These are phyloP conservation scores for Fusarium begoniae DNA, from an alignment of 2,329 filamentous ascomycete species.

Conservation along the genomic window DNA sequence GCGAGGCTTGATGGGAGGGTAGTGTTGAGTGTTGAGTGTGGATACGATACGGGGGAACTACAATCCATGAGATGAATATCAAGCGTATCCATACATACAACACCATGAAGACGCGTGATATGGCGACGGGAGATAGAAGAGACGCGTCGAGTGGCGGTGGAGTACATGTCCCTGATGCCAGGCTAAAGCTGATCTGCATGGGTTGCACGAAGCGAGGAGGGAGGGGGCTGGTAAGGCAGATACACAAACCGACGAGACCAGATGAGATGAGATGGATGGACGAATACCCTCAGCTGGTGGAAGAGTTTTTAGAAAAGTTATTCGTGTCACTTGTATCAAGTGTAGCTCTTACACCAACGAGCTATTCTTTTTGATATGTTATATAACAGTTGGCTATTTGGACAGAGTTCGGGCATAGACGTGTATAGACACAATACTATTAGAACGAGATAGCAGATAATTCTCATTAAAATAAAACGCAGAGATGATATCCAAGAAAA, in stretches of 20 bases:
- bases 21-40: constrained; percentile 18
- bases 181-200: constrained; percentile 25
- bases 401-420: neutral
- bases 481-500: neutral
- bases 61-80: constrained; percentile 12
- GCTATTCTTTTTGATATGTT: neutral
- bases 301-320: neutral
- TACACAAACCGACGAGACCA: neutral
- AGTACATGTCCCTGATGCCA: neutral
- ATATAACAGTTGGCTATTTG: neutral
- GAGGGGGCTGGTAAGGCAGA: neutral
- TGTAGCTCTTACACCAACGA: neutral
- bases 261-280: constrained; percentile 29
- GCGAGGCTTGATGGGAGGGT: constrained; percentile 27
- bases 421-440: neutral
- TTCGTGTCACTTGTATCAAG: neutral
- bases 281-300: constrained; percentile 30
- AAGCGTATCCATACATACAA: constrained; percentile 17
- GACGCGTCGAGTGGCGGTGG: constrained; percentile 36
- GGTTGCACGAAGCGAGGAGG: constrained; percentile 7
- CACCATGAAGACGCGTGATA: constrained; percentile 41
- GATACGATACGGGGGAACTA: constrained; percentile 26
- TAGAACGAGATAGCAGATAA: neutral
- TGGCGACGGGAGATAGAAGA: constrained; percentile 12
- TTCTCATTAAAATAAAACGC: neutral